Conservation (phyloP, 768 basidiomycete genomes). For the Termitomyces sp. region DNA sequence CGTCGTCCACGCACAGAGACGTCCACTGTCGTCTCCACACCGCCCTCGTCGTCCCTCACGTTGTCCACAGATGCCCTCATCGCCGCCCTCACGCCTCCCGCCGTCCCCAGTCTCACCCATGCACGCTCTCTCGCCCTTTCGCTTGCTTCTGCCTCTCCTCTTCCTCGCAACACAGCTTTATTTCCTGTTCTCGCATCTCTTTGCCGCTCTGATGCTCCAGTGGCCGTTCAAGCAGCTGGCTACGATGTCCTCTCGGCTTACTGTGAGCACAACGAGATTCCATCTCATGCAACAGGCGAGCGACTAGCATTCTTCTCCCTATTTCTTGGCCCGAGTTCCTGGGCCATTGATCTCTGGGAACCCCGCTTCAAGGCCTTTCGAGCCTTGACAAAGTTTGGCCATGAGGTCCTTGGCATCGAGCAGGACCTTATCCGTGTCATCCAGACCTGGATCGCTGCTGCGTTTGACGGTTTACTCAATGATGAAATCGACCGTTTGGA, state of each 20-base stretch:
- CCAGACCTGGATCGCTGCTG: slow-evolving; percentile 49
- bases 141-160: slow-evolving; percentile 46
- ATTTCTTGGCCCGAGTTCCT: slow-evolving; percentile 44
- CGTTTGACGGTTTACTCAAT: background rate
- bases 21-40: background rate
- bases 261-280: slow-evolving; percentile 52
- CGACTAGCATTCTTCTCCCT: slow-evolving; percentile 59
- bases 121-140: slow-evolving; percentile 54
- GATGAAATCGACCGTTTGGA: slow-evolving; percentile 37
- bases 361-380: slow-evolving; percentile 61
- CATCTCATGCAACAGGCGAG: slow-evolving; percentile 46
- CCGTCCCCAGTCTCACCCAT: slow-evolving; percentile 60
- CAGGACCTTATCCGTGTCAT: slow-evolving; percentile 46
- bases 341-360: slow-evolving; percentile 70
- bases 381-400: slow-evolving; percentile 55
- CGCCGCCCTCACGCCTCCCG: slow-evolving; percentile 42
- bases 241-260: slow-evolving; percentile 70
- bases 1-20: slow-evolving; percentile 19
- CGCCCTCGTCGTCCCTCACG: slow-evolving; percentile 21
- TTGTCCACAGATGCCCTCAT: slow-evolving; percentile 36
- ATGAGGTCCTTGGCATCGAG: slow-evolving; percentile 63
- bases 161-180: slow-evolving; percentile 47
- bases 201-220: slow-evolving; percentile 48
- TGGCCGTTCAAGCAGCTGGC: slow-evolving; percentile 57
- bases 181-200: slow-evolving; percentile 57